These are phyloP conservation scores for Clonostachys chloroleuca DNA, from an alignment of 2,329 filamentous ascomycete species.

Conservation along the genomic window DNA sequence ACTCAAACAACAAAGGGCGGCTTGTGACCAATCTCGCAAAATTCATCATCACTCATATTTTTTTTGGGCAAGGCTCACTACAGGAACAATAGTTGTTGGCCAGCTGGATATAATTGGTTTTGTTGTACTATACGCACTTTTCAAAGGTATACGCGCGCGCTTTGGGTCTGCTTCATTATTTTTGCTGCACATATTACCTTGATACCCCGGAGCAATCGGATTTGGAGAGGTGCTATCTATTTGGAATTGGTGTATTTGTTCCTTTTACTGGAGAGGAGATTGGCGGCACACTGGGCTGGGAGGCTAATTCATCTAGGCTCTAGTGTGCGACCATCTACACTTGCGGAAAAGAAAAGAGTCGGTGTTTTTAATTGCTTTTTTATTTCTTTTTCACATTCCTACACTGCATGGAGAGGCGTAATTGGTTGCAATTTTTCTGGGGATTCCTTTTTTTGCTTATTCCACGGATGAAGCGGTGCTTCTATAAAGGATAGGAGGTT, in stretches of 20 bases:
- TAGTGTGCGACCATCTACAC: no score
- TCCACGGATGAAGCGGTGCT: no score
- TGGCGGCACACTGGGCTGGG: not conserved
- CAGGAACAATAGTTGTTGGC: no score
- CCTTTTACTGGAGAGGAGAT: not conserved
- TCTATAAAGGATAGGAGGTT: no score
- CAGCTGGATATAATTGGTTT: not conserved
- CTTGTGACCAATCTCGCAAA: not conserved
- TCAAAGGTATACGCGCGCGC: not conserved
- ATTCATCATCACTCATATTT: no score
- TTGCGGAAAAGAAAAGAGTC: no score
- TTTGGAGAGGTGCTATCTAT: not conserved
- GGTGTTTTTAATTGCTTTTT: not conserved
- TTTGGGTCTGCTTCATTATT: not conserved
- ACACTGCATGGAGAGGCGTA: no score
- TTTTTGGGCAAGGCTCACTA: not conserved
- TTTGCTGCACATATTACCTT: slow-evolving; percentile 3
- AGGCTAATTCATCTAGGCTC: not conserved
- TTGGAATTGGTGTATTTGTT: not conserved
- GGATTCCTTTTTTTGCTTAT: no score
- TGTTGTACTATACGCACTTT: not conserved
- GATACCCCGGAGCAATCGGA: slow-evolving; percentile 1
- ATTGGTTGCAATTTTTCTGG: no score
- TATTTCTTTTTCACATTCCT: not conserved
- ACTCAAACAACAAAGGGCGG: not conserved